Evolutionary conservation across 768 basidiomycete genomes (phyloP).

Genomic region (Hortiboletus campestris): DNA sequence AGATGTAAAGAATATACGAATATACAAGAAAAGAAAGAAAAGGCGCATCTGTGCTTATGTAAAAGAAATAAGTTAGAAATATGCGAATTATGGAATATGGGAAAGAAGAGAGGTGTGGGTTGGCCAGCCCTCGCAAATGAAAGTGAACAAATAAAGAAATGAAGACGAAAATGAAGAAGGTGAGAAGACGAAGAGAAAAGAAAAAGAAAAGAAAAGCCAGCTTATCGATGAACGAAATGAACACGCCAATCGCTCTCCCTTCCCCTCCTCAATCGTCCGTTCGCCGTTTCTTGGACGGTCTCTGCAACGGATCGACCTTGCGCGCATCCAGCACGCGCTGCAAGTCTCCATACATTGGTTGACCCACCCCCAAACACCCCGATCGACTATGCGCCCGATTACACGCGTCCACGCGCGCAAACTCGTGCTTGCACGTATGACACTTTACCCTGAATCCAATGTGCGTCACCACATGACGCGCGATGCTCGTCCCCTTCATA

Average conservation of each 20-base stretch:
- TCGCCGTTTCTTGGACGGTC: conserved; percentile 31
- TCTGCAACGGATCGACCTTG: conserved; percentile 21
- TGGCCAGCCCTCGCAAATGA: background rate
- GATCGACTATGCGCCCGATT: conserved; percentile 35
- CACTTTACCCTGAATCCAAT: conserved; percentile 32
- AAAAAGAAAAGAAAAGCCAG: background rate
- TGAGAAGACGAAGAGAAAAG: no score
- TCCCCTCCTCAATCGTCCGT: conserved; percentile 19
- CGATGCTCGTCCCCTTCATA: conserved; percentile 35
- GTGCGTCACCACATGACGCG: conserved; percentile 33
- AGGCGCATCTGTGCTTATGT: background rate
- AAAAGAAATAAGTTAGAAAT: conserved; percentile 20
- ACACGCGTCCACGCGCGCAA: conserved; percentile 34
- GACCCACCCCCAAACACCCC: conserved; percentile 29
- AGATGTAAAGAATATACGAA: background rate
- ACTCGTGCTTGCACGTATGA: conserved; percentile 30
- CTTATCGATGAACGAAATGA: background rate
- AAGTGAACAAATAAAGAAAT: background rate
- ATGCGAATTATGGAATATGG: background rate
- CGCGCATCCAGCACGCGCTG: conserved; percentile 27
- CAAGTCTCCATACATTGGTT: conserved; percentile 32
- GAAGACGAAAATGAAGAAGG: no score
- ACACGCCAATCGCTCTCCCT: background rate
- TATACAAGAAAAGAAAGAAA: background rate
- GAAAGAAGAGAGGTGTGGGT: background rate